Conservation (phyloP, 495 filamentous ascomycete species). For the Neurospora sp. region DNA sequence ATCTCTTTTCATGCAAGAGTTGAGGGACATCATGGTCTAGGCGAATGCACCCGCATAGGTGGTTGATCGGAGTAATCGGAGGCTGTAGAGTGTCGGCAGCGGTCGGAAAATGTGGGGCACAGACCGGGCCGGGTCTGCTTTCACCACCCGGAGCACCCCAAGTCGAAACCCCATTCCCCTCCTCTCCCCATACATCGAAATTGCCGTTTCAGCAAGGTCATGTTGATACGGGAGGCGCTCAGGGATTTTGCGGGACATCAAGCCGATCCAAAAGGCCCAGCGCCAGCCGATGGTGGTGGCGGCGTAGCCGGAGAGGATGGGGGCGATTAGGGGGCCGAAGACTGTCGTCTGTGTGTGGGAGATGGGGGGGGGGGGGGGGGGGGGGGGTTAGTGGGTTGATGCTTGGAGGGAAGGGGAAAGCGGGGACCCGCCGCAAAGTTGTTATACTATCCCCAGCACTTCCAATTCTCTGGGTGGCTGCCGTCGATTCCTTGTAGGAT, state of each 20-base stretch:
- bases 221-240: too few species aligned
- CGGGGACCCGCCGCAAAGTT: too few species aligned
- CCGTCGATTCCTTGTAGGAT: not conserved
- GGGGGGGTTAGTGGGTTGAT: not conserved
- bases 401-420: not conserved
- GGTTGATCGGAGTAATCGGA: not conserved
- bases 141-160: too few species aligned
- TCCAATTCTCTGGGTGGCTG: not conserved
- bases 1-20: not conserved
- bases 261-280: constrained; percentile 53
- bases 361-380: too few species aligned
- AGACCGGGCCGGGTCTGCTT: not conserved
- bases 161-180: too few species aligned
- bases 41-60: not conserved
- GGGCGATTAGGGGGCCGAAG: constrained; percentile 56
- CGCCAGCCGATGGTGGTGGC: constrained; percentile 50
- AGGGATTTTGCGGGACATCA: constrained; percentile 29
- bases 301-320: constrained; percentile 56
- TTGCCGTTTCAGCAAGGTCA: too few species aligned
- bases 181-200: too few species aligned
- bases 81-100: not conserved
- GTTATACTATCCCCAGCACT: too few species aligned
- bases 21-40: not conserved
- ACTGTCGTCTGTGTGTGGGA: constrained; percentile 44
- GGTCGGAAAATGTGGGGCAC: not conserved